Evolutionary conservation across 2,329 filamentous ascomycete genomes (phyloP), one percentile per base, ranked within the genome.

Genomic region (Ceratocystis cubensis): DNA sequence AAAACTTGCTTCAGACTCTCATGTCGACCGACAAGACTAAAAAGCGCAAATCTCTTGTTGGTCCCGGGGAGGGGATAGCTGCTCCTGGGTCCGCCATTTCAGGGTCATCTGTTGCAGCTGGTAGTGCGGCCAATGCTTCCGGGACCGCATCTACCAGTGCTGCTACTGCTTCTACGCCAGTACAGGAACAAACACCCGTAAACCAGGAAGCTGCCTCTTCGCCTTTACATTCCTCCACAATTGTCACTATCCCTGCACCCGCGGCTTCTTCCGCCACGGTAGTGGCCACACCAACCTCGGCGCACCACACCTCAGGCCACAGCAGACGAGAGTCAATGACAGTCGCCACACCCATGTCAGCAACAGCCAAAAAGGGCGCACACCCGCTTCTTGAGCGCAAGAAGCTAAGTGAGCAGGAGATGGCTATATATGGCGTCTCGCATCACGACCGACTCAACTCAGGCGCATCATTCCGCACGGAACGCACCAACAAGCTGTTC

Each of bases 391-490:
- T 72, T 63, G 82, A 87, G 72, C 82, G 87, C 65, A 84, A 86
- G 72, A 85, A 87, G 75, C 85, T 96, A 70, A 85, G 84, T 3
- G 81, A 87, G 61, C 84, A 88, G 70, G 88, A 95, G 76, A 87
- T 92, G 76, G 76, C 83, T 69, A 82, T 88, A 44, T 97, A 93
- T 73, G 94, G 93, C 69, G 88, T 99, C 8, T 84, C 88, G 6
- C 85, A 89, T 70, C 88, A 93, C 73, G 93, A 97, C 66, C 88
- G 93, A 33, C 81, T 96, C 48, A 86, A 88, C 1, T 88, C 87
- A 7, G 93, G 94, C 5, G 89, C 96, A 45, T 88, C 89, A 15
- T 97, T 97, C 81, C 89, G 93, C 13, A 91, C 91, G 33, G 89
- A 93, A 71, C 87, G 85, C 74, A 84, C 93, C 67, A 86, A 87